A percentile compares a stretch with the other conserved stretches of the same genome.
These are phyloP conservation scores for Naganishia vishniacii DNA, from an alignment of 768 basidiomycete species.

Conservation along the genomic window DNA sequence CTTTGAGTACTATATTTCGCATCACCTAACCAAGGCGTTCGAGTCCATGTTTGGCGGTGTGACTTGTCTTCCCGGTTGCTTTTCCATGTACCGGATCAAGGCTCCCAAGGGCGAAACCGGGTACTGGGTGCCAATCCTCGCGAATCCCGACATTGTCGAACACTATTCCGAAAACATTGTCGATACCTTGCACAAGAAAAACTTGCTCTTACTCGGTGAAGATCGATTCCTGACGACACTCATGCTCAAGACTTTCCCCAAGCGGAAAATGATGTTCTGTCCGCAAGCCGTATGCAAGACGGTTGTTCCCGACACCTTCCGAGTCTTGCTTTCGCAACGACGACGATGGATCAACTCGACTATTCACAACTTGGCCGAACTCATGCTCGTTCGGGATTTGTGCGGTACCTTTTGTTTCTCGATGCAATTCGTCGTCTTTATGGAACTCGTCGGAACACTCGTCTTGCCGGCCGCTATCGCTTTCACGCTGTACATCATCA, in stretches of 20 bases:
- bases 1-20: conserved; percentile 99
- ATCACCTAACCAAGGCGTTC: conserved; percentile 98
- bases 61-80: conserved; percentile 97
- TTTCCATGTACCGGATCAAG: conserved; percentile 99
- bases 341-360: conserved; percentile 99
- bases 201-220: conserved; percentile 89
- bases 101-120: conserved; percentile 92
- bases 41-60: conserved; percentile 99
- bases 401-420: conserved; percentile 99
- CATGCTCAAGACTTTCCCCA: conserved; percentile 97
- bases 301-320: conserved; percentile 93
- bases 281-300: conserved; percentile 99
- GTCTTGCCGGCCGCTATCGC: conserved; percentile 95
- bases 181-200: conserved; percentile 99
- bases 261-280: conserved; percentile 97
- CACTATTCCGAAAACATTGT: conserved; percentile 99
- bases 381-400: conserved; percentile 90
- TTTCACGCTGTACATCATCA: conserved; percentile 90
- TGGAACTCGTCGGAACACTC: conserved; percentile 94
- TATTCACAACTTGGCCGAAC: conserved; percentile 92
- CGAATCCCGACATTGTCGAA: conserved; percentile 96
- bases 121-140: conserved; percentile 97
- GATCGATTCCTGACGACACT: conserved; percentile 98
- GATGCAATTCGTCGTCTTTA: conserved; percentile 98
- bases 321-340: conserved; percentile 85